A percentile compares a stretch with the other conserved stretches of the same genome.
Conservation (phyloP, 108 stramenopile species). For the Pseudonitzschia pungens region DNA sequence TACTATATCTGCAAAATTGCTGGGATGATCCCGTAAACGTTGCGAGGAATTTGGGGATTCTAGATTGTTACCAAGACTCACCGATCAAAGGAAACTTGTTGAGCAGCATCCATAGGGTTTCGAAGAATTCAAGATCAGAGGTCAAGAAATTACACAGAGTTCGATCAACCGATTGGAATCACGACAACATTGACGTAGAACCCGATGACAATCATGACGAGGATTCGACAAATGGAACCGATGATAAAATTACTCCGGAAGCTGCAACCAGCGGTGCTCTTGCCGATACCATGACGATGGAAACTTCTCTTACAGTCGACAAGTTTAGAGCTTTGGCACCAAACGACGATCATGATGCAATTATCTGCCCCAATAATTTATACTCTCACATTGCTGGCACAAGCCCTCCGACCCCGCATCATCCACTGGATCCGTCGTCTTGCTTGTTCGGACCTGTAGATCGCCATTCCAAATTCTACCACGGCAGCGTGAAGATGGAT, state of each 20-base stretch:
- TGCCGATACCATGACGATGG: constrained; percentile 3
- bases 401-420: constrained; percentile 30
- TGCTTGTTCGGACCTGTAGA: constrained; percentile 41
- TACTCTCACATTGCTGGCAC: constrained; percentile 49
- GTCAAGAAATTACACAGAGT: constrained; percentile 4
- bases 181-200: neutral
- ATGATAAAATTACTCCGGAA: neutral
- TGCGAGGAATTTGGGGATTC: constrained; percentile 18
- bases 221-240: neutral
- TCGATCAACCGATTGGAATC: neutral
- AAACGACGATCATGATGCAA: neutral
- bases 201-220: neutral
- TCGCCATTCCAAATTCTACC: constrained; percentile 18
- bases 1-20: constrained; percentile 23
- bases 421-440: constrained; percentile 40
- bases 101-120: neutral
- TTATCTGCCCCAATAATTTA: constrained; percentile 17
- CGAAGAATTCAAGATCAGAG: neutral
- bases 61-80: constrained; percentile 14
- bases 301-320: neutral
- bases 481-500: constrained; percentile 17
- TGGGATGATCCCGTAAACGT: constrained; percentile 27
- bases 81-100: constrained; percentile 11
- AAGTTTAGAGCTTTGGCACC: neutral
- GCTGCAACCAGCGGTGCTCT: constrained; percentile 13